Base-by-base conservation (phyloP, 2,329 filamentous ascomycete genomes). In the Mariannaea sp. region DNA sequence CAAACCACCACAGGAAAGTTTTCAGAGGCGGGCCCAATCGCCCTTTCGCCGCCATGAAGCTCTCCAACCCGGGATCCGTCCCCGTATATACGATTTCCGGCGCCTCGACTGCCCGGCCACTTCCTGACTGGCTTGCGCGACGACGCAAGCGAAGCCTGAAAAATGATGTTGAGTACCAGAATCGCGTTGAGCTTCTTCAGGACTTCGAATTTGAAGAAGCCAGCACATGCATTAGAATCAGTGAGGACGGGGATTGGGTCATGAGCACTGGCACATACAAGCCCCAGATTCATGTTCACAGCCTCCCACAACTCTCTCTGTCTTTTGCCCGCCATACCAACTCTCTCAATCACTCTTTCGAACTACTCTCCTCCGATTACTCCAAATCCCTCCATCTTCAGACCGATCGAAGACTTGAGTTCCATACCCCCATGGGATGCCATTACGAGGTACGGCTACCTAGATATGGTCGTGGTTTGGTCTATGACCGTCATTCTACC, bases 171-270 rank as follows among this genome's bases (percentile, higher is more conserved):
- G 93, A 97, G 70, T 97, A 93, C 74, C 88, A 92, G 59, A 96
- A 92, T 71, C 88, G 94, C 61, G 87, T 99, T 64, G 94, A 99
- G 73, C 80, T 99, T 52, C 82, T 99, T 30, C 94, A 99, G 68
- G 94, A 99, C 70, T 99, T 99, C 72, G 92, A 95, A 69, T 97
- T 99, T 67, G 92, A 97, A 67, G 92, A 96, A 74, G 93, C 95
- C 33, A 96, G 92, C 69, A 85, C 87, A 62, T 97, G 93, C 70
- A 85, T 99, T 58, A 84, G 91, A 43, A 84, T 94, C 58, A 96
- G 90, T 65, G 92, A 96, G 53, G 94, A 99, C 82, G 93, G 93
- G 42, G 88, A 97, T 70, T 99, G 94, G 92, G 85, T 94, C 33
- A 94, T 97, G 90, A 95, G 90, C 67, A 95, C 92, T 46, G 92